Evolutionary conservation across 2,329 filamentous ascomycete species (phyloP), one percentile per base, ranked within the genome.

Genomic region (Alternaria sp.): DNA sequence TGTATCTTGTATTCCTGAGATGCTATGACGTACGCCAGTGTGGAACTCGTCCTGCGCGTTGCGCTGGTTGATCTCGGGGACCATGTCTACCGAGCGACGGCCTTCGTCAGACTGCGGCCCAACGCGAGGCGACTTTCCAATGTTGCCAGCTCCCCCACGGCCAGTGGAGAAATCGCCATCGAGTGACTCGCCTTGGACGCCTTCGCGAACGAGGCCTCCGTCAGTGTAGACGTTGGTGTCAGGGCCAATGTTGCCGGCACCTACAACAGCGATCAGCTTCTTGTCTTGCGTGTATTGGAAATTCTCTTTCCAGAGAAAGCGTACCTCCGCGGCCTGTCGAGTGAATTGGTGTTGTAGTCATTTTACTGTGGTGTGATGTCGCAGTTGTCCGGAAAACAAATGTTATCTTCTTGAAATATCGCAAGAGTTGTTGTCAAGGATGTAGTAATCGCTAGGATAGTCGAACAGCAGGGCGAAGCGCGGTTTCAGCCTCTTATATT

Each of bases 291-390:
- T 22, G 14, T 40, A 10, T 36, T 14, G 18, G n/a, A 25, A 20
- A 16, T 5, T 18, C 7, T 27, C 12, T 22, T 52, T 25, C 45
- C 12, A 12, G 30, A 36, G n/a, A 22, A 4, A 44, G 60, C 77
- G 60, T 78, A 86, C 86, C 86, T 76, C 86, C 86, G 65, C 86
- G 85, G 60, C 86, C 86, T 66, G 86, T 86, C 22, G 85, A 87
- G 63, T 84, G 81, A 57, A 85, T 79, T 8, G 79, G 80, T 52
- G 63, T 64, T 18, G 65, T 64, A 60, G 76, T 65, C 75, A 77
- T 79, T 27, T 30, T 72, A 45, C 20, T 57, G 30, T 45, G 22
- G 49, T 59, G 12, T 18, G 51, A 30, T 41, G 49, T 44, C 32
- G 36, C 18, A 22, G 32, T 30, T 25, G 45, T 53, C 45, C 30